These are phyloP conservation scores for Lyophyllum shimeji DNA, from an alignment of 768 basidiomycete genomes.

Conservation along the genomic window DNA sequence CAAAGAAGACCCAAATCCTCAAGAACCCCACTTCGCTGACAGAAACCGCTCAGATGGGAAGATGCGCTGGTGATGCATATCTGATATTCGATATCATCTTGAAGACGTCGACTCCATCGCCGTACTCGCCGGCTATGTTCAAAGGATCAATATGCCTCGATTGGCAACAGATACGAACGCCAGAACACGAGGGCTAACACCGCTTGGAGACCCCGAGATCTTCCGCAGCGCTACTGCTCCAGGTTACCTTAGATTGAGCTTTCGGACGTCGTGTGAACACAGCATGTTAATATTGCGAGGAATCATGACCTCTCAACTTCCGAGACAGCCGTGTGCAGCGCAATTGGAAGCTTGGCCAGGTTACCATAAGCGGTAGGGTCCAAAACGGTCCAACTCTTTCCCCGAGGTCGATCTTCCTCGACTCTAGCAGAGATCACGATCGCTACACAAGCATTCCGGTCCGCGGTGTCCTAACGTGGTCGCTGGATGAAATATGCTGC, in stretches of 20 bases:
- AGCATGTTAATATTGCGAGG: too few relatives aligned
- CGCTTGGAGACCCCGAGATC: too few relatives aligned
- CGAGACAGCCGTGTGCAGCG: too few relatives aligned
- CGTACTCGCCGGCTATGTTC: constrained; percentile 28
- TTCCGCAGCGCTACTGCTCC: too few relatives aligned
- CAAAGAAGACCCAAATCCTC: constrained; percentile 13
- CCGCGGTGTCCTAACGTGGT: neutral
- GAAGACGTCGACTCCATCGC: too few relatives aligned
- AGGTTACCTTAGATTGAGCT: too few relatives aligned
- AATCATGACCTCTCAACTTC: too few relatives aligned
- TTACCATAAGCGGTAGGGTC: too few relatives aligned
- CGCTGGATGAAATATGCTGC: neutral
- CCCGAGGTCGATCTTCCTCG: neutral
- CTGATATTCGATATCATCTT: constrained; percentile 14
- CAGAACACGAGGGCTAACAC: neutral
- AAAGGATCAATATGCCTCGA: constrained; percentile 1
- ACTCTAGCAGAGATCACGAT: neutral
- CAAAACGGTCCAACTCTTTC: neutral
- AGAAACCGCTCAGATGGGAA: constrained; percentile 40
- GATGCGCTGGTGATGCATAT: constrained; percentile 15
- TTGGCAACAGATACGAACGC: neutral
- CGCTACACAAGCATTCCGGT: neutral
- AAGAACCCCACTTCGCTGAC: constrained; percentile 27
- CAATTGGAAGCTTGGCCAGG: too few relatives aligned
- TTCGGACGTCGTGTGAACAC: too few relatives aligned